Base-by-base conservation (phyloP, 805 yeast genomes). In the Myxozyma nipponensis region DNA sequence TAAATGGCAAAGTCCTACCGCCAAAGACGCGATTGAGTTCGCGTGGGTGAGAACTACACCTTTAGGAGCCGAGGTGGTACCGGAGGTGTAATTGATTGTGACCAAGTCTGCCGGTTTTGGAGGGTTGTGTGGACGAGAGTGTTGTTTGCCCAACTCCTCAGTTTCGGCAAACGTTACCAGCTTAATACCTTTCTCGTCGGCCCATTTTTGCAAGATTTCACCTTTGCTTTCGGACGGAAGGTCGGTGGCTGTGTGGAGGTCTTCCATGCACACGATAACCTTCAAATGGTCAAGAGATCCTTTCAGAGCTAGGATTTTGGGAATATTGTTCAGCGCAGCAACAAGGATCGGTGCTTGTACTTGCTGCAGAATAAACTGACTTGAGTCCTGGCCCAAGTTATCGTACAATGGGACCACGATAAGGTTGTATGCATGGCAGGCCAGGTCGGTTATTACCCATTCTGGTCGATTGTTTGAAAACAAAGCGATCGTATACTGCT, bases 31-130 rank as follows among this genome's bases (percentile, higher is more conserved):
- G 10, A 75, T 69, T 9, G 77, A 72, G 61, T 75, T 75, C 9
- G 69, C 67, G 44, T 83, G 87, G 6, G 77, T 70, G 39, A 78
- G 51, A 21, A 75, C 77, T 17, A 81, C 89, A 46, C 90, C 90
- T 66, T 84, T 83, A 42, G 90, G 90, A 17, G 75, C 66, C 17
- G 88, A 88, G 1, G 89, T 83, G 1, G 90, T 83, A 28, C 90
- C 90, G 0, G 86, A 81, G 1, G 90, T 84, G 64, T 83, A 83
- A 5, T 83, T 78, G 42, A 84, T 77, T 17, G 89, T 81, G 63
- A 78, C 80, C 18, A 76, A 42, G 22, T 77, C 74, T 15, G 77
- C 74, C 1, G 81, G 77, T 1, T 65, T 68, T 23, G 87, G 84
- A 10, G 78, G 77, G 37, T 65, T 61, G 52, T 65, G 61, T 38